These are phyloP conservation scores for Teratosphaeria pseudoeucalypti DNA, from an alignment of 2,329 filamentous ascomycete species.

Conservation along the genomic window DNA sequence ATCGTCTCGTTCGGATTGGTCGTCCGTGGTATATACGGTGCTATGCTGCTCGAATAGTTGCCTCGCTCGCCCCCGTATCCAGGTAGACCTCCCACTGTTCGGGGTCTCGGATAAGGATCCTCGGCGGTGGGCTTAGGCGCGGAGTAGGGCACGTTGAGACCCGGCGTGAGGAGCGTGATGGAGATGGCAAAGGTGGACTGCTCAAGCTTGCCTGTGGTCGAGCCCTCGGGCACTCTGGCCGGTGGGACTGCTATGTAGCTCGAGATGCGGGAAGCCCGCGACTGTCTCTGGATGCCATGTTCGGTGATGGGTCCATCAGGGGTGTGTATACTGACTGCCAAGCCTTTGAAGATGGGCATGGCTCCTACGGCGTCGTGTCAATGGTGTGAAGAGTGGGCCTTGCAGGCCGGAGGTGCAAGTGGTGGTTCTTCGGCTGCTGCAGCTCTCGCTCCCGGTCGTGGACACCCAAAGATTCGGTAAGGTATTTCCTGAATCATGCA, in stretches of 20 bases:
- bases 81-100: constrained; percentile 64
- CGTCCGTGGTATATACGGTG: constrained; percentile 84
- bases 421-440: background rate
- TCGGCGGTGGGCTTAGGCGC: constrained; percentile 67
- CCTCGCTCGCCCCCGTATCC: constrained; percentile 43
- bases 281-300: constrained; percentile 90
- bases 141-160: constrained; percentile 84
- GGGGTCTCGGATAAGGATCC: constrained; percentile 71
- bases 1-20: constrained; percentile 93
- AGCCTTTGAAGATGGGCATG: constrained; percentile 98
- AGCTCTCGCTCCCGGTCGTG: background rate
- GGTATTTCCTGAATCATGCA: background rate
- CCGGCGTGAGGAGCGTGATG: constrained; percentile 85
- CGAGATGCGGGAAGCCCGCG: constrained; percentile 81
- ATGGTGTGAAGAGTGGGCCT: background rate
- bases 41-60: constrained; percentile 49
- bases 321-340: constrained; percentile 92
- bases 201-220: constrained; percentile 66
- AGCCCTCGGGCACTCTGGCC: constrained; percentile 58
- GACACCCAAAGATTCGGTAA: background rate
- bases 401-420: background rate
- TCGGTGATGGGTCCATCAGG: constrained; percentile 73
- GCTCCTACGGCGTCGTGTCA: constrained; percentile 16
- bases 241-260: constrained; percentile 94
- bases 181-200: constrained; percentile 96